Conservation (phyloP, 257 asterid genomes). For the Cruciata laevipes region DNA sequence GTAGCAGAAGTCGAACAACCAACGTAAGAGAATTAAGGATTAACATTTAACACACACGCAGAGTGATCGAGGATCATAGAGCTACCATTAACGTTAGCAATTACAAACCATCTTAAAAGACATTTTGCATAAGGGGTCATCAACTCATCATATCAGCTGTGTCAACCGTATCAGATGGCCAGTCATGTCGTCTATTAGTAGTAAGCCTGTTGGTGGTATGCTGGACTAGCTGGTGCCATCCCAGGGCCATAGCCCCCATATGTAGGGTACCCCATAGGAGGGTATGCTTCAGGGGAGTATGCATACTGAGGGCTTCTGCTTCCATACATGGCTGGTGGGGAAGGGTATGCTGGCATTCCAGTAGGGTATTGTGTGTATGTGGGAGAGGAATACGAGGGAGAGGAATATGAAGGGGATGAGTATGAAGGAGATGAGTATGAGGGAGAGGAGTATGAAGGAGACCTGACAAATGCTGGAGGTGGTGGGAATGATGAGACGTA, state of each 20-base stretch:
- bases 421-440: not conserved
- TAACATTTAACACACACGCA: conserved; percentile 61
- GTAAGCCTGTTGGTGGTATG: conserved; percentile 97
- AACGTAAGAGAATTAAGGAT: conserved; percentile 57
- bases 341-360: conserved; percentile 67
- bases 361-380: conserved; percentile 73
- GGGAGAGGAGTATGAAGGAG: conserved; percentile 41
- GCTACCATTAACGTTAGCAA: conserved; percentile 95
- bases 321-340: conserved; percentile 50
- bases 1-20: conserved; percentile 23
- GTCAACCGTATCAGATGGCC: conserved; percentile 46
- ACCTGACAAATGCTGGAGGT: conserved; percentile 66
- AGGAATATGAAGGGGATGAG: not conserved
- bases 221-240: conserved; percentile 76
- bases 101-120: conserved; percentile 71
- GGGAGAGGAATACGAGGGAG: conserved; percentile 22
- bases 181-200: conserved; percentile 70
- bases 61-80: conserved; percentile 18
- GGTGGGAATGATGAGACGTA: conserved; percentile 96
- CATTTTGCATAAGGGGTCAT: conserved; percentile 33
- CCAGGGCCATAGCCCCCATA: conserved; percentile 76
- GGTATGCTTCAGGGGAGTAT: conserved; percentile 85
- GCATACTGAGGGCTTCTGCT: conserved; percentile 70
- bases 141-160: conserved; percentile 64
- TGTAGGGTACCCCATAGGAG: conserved; percentile 65